These are phyloP conservation scores for Globisporangium canariense DNA, from an alignment of 352 stramenopile genomes.

Conservation along the genomic window DNA sequence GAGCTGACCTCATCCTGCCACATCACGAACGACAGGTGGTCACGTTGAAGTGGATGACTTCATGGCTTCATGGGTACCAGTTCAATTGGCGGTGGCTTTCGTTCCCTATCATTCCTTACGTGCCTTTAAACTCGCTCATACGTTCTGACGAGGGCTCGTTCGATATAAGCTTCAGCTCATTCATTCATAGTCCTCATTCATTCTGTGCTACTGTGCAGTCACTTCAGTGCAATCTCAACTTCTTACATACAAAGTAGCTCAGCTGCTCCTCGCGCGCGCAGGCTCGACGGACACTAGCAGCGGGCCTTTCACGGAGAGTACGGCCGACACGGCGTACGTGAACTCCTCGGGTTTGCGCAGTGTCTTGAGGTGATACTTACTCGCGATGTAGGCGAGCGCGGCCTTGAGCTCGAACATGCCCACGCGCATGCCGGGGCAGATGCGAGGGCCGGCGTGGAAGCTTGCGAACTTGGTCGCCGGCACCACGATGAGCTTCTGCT, in stretches of 20 bases:
- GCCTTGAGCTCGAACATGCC: conserved; percentile 57
- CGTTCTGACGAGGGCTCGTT: no score
- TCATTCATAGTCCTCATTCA: no score
- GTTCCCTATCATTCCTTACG: no score
- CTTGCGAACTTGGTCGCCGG: conserved; percentile 26
- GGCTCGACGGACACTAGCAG: conserved; percentile 2
- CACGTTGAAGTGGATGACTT: not conserved
- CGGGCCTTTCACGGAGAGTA: conserved; percentile 19
- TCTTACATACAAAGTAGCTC: not conserved
- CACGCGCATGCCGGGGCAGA: conserved; percentile 10
- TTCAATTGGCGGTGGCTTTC: no score
- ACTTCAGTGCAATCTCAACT: no score
- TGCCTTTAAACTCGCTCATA: no score
- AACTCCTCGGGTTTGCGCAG: conserved; percentile 36
- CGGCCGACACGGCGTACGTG: conserved; percentile 42
- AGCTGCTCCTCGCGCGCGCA: conserved; percentile 4
- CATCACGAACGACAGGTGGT: not conserved
- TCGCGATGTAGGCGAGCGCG: conserved; percentile 21
- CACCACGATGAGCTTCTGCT: conserved; percentile 15
- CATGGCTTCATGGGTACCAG: no score
- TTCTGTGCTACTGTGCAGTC: no score
- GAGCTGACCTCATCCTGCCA: not conserved
- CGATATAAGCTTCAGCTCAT: no score
- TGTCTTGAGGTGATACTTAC: conserved; percentile 41
- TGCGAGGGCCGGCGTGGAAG: conserved; percentile 33